Evolutionary conservation across 192 early-diverging fungal species (phyloP).

Genomic region (Mortierella hygrophila): DNA sequence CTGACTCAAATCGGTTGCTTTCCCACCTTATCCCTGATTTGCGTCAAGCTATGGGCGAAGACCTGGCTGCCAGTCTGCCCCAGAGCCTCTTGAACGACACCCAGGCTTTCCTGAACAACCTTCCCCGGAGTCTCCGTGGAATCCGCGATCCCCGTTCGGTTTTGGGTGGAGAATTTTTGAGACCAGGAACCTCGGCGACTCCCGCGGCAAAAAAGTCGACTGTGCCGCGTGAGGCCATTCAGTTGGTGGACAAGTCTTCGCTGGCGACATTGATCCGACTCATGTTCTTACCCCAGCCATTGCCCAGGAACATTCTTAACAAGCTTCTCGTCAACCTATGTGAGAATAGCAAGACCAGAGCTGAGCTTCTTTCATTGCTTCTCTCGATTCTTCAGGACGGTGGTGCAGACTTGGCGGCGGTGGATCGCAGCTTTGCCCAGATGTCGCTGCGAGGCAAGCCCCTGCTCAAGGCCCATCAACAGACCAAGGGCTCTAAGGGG

Average conservation of each 20-base stretch:
- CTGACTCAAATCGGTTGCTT: conserved; percentile 24
- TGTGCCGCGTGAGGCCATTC: conserved; percentile 72
- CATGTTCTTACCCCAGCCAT: conserved; percentile 88
- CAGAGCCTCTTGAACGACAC: conserved; percentile 59
- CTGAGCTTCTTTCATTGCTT: conserved; percentile 89
- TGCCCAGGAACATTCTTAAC: conserved; percentile 72
- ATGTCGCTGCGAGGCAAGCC: conserved; percentile 76
- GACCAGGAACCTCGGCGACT: neutral
- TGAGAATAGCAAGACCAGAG: conserved; percentile 89
- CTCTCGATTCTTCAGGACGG: conserved; percentile 90
- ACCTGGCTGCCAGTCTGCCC: conserved; percentile 55
- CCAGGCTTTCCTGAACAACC: conserved; percentile 39
- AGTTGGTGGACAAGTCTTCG: conserved; percentile 86
- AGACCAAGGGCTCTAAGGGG: conserved; percentile 31
- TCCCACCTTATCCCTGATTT: conserved; percentile 62
- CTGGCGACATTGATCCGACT: conserved; percentile 89
- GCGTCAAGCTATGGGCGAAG: conserved; percentile 63
- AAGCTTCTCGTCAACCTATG: conserved; percentile 83
- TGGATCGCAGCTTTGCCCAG: conserved; percentile 82
- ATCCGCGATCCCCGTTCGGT: conserved; percentile 36
- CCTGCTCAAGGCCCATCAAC: conserved; percentile 56
- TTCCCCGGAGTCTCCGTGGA: conserved; percentile 18
- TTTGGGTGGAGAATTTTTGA: neutral
- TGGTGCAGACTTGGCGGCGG: conserved; percentile 77
- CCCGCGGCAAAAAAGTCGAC: conserved; percentile 48